Evolutionary conservation across 306 rosid genomes (phyloP), one percentile per base, ranked within the genome.

Genomic region (cucumber (Cucumis sativus)): DNA sequence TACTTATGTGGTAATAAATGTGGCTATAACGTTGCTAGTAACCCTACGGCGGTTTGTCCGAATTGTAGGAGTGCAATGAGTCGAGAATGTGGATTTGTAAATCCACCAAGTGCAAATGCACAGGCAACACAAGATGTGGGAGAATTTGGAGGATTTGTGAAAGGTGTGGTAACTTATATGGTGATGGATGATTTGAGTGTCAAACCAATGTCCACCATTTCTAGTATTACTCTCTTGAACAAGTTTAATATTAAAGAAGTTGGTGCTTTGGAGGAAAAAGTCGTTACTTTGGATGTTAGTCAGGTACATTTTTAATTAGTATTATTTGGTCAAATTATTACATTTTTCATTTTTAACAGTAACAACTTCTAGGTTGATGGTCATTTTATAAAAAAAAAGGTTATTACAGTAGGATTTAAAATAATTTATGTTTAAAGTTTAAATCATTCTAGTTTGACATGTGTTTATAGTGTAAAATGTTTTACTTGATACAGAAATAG

Each of bases 161-260:
- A 56, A 37, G 86, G 72, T 8, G 10, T 51, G 9, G 86, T 80
- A 0, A 83, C 83, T 1, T 85, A 83, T 40, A 80, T 83, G 84
- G 74, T 85, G 2, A 75, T 56, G 79, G 84, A 85, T 65, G 67
- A 85, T 21, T 57, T 86, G 52, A 83, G 20, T 4, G 85, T 84
- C 41, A 71, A 52, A 23, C 87, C 89, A 0, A 67, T 81, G 84
- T 83, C 87, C 3, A 82, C 82, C 7, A 68, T 74, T 1, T 76
- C 85, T 0, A 14, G 76, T 4, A 28, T 74, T 17, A 0, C 85
- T 3, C 12, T 84, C 54, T 55, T 84, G 0, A 84, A 67, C 40
- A 51, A 30, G 78, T 70, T 82, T 15, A 75, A 78, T 54, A 70
- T 82, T 5, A 84, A 5, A 37, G 84, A 86, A 1, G 16, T 81